Conservation (phyloP, 345 rosid species). For the Angophora floribunda region DNA sequence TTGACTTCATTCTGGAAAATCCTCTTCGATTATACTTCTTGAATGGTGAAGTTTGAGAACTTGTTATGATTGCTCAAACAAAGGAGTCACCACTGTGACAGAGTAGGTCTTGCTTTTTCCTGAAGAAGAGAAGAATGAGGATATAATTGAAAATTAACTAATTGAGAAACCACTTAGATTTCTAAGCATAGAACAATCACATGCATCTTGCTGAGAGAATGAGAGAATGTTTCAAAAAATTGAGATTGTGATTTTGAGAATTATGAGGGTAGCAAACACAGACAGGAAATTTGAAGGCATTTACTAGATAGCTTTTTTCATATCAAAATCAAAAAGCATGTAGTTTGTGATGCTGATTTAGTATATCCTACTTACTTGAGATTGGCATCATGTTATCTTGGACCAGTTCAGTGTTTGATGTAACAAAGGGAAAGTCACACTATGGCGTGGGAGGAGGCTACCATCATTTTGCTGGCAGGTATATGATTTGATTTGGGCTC, state of each 20-base stretch:
- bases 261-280: neutral
- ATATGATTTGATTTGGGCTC: neutral
- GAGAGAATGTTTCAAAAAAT: neutral
- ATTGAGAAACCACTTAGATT: neutral
- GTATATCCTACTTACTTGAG: neutral
- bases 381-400: neutral
- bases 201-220: neutral
- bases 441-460: constrained; percentile 88
- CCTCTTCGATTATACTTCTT: neutral
- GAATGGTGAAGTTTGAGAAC: neutral
- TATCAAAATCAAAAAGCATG: neutral
- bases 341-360: neutral
- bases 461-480: constrained; percentile 95
- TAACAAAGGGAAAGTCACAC: constrained; percentile 86
- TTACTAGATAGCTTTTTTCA: neutral
- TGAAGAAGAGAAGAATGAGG: neutral
- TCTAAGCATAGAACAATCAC: neutral
- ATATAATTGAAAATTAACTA: neutral
- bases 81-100: neutral
- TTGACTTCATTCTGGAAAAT: neutral
- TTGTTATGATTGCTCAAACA: neutral
- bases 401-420: constrained; percentile 89
- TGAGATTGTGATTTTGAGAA: neutral
- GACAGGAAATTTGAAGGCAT: neutral
- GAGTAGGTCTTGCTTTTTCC: neutral